Conservation (phyloP, 2,329 filamentous ascomycete species). For the Xylaria multiplex region DNA sequence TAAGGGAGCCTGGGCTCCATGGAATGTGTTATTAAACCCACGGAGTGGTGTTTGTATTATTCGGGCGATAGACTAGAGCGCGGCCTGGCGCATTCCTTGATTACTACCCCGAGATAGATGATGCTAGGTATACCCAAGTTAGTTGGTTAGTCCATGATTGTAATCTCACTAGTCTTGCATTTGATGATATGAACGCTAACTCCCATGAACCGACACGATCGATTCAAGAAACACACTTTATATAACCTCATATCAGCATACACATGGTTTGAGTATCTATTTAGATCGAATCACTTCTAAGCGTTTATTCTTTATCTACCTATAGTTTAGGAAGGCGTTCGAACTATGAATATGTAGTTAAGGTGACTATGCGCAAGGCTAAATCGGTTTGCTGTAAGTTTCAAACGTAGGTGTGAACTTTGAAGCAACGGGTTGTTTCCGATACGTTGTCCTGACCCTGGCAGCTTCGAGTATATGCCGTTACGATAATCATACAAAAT, state of each 20-base stretch:
- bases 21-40: conserved; percentile 8
- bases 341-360: conserved; percentile 7
- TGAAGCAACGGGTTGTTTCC: conserved; percentile 25
- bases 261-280: background rate
- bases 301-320: background rate
- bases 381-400: conserved; percentile 7
- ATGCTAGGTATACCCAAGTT: conserved; percentile 5
- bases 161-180: background rate
- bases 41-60: conserved; percentile 21
- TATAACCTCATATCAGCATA: background rate
- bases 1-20: conserved; percentile 24
- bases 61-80: background rate
- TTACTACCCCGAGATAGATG: conserved; percentile 15
- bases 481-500: background rate
- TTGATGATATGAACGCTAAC: conserved; percentile 1
- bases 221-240: background rate
- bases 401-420: conserved; percentile 16
- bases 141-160: conserved; percentile 9
- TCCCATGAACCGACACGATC: conserved; percentile 5
- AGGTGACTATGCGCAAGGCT: conserved; percentile 5
- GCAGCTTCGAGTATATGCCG: conserved; percentile 7
- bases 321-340: background rate
- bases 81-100: background rate
- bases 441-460: conserved; percentile 26
- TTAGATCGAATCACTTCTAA: conserved; percentile 5